These are phyloP conservation scores for Ophiostoma populinum DNA, from an alignment of 2,329 filamentous ascomycete genomes.

Conservation along the genomic window DNA sequence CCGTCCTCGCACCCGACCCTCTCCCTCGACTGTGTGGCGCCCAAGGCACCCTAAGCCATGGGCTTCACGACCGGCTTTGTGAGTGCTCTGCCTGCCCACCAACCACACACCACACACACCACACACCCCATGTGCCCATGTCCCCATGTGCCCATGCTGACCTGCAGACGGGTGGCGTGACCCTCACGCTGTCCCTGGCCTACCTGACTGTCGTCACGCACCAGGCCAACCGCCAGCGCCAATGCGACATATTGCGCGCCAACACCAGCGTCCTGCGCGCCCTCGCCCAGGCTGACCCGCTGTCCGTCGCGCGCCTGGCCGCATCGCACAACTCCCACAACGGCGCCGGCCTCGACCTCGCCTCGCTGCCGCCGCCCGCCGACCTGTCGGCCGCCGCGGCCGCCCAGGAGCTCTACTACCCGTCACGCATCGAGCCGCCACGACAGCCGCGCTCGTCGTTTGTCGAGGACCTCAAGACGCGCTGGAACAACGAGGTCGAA, in stretches of 20 bases:
- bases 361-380: neutral
- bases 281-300: conserved; percentile 27
- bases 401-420: conserved; percentile 7
- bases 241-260: conserved; percentile 37
- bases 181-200: conserved; percentile 54
- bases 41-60: conserved; percentile 27
- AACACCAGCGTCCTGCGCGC: conserved; percentile 37
- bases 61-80: conserved; percentile 63
- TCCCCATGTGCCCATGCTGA: too few relatives aligned
- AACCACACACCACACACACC: neutral
- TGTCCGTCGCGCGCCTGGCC: conserved; percentile 16
- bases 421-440: conserved; percentile 20
- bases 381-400: conserved; percentile 4
- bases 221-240: conserved; percentile 45
- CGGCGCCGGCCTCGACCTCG: neutral
- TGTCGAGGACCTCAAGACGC: conserved; percentile 52
- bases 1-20: too few relatives aligned
- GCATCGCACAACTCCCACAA: conserved; percentile 20
- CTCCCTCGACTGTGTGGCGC: neutral
- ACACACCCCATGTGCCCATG: neutral
- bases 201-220: conserved; percentile 58
- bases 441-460: conserved; percentile 35
- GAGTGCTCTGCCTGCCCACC: conserved; percentile 12
- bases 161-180: conserved; percentile 52
- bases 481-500: conserved; percentile 62